Evolutionary conservation across 345 rosid species (phyloP), one percentile per base, ranked within the genome.

Genomic region (Noccaea caerulescens): DNA sequence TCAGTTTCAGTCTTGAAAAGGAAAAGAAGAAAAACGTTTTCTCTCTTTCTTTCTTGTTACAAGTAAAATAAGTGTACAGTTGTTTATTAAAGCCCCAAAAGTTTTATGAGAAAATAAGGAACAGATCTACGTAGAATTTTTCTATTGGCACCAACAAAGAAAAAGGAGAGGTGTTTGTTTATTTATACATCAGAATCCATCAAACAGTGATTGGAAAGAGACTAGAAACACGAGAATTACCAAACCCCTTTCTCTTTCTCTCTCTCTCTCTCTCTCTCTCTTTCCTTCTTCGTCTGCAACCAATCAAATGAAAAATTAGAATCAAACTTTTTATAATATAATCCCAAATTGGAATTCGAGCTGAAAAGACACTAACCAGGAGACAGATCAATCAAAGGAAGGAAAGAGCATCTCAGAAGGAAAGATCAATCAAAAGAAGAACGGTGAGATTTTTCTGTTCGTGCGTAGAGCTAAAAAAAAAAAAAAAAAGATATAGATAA

Each of bases 91-190:
- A 3, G 3, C 12, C 69, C 61, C 43, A 65, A 47, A 61, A 39
- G 60, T 14, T 33, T 34, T 16, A 0, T 20, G 63, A 37, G 13
- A 64, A 12, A 64, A 68, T 64, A 68, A 58, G 66, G 44, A 69
- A 53, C 72, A 79, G 83, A 82, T 82, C 83, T 82, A 73, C 50
- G 53, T 63, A 41, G 65, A 66, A 60, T 55, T 47, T 52, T 63
- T 45, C 37, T 60, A 44, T 58, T 45, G 56, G 53, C 69, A 59
- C 53, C 57, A 37, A 36, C 20, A 20, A 13, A 8, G 0, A 37
- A 5, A 44, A 1, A 18, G 2, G 16, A 12, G 41, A 61, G 34
- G 59, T 61, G 45, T 44, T 47, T 33, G 55, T 59, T 66, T 74
- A 52, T 68, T 54, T 38, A 61, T 12, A 62, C 62, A 63, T 32